phyloP scores from a whole-genome alignment of 1,284 basidiomycete species.

The Rhodotorula glutinis region DNA sequence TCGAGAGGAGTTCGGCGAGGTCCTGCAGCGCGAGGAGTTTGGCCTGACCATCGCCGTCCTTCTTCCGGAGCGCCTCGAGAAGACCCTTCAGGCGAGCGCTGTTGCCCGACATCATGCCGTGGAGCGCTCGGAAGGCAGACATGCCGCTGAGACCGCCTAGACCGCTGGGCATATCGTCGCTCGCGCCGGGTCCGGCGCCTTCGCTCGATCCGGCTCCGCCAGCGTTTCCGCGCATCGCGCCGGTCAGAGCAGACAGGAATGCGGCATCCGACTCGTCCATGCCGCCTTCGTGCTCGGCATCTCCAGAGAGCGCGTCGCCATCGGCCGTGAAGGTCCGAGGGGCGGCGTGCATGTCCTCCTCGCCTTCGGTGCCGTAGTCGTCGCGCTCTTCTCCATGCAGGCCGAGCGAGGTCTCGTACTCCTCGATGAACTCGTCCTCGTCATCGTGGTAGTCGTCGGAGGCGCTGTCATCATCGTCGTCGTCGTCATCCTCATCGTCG shows the following conservation, averaged over 20 bases:
- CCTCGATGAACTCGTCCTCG: conserved; percentile 34
- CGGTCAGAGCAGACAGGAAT: conserved; percentile 22
- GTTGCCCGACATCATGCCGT: conserved; percentile 83
- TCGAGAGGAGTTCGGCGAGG: conserved; percentile 87
- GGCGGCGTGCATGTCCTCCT: conserved; percentile 19
- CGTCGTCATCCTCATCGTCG: conserved; percentile 17
- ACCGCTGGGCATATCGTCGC: neutral
- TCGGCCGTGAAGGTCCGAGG: conserved; percentile 35
- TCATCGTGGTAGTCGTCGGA: conserved; percentile 22
- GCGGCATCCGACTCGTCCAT: conserved; percentile 13
- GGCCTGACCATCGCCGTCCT: conserved; percentile 61
- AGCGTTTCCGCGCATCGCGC: conserved; percentile 1
- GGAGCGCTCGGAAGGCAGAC: conserved; percentile 55
- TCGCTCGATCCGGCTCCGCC: conserved; percentile 5
- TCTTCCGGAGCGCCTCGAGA: conserved; percentile 67
- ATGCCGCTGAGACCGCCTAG: conserved; percentile 13
- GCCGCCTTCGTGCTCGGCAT: neutral
- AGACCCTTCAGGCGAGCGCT: conserved; percentile 84
- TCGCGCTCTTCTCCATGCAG: conserved; percentile 34
- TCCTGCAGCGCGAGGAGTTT: conserved; percentile 88
- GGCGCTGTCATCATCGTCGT: conserved; percentile 17
- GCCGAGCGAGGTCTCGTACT: conserved; percentile 35
- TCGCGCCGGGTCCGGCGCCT: conserved; percentile 2
- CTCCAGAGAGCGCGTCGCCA: conserved; percentile 28
- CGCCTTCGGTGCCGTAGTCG: conserved; percentile 28